Base-by-base conservation (phyloP, 805 yeast species). In the Lipomyces japonicus region DNA sequence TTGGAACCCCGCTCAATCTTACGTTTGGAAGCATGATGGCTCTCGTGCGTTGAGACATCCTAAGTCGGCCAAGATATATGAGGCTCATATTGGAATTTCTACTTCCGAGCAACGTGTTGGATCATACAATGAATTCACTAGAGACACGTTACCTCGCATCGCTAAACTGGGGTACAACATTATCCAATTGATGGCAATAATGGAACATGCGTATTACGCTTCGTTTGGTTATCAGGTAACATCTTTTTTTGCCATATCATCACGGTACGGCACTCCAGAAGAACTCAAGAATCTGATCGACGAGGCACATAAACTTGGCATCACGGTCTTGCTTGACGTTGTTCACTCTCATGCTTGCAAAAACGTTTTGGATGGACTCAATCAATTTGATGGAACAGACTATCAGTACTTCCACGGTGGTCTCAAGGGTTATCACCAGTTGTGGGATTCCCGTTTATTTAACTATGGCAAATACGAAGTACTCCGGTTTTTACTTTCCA, bases 131-230 rank as follows among this genome's bases (percentile, higher is more conserved):
- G 95, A 91, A 66, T 91, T 91, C 67, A 84, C 96, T 12, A 59
- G 71, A 39, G 81, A 86, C 57, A 75, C 89, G 10, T 75, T 91
- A 55, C 97, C 97, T n/a, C 75, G 83, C 39, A 86, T 91, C 59
- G 81, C 80, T 60, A 79, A 83, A 55, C 75, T 90, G 52, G 97
- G 97, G 32, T 91, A 91, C 68, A 88, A 93, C 67, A 82, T 95
- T 3, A 84, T 91, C 61, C 98, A 91, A 70, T 75, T 91, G 64
- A 91, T 91, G 98, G 97, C 98, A 0, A 78, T 91, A 39, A 91
- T 91, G 98, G 98, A 91, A 69, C 98, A 91, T 67, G 97, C 98
- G 1, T 91, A 91, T 66, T 91, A 91, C 67, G 98, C 97, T 1
- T 87, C 96, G 1, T 91, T 91, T 66, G 98, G 98, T n/a, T 91